Evolutionary conservation across 768 basidiomycete genomes (phyloP), one percentile per base, ranked within the genome.

Genomic region (Psilocybe tampanensis): DNA sequence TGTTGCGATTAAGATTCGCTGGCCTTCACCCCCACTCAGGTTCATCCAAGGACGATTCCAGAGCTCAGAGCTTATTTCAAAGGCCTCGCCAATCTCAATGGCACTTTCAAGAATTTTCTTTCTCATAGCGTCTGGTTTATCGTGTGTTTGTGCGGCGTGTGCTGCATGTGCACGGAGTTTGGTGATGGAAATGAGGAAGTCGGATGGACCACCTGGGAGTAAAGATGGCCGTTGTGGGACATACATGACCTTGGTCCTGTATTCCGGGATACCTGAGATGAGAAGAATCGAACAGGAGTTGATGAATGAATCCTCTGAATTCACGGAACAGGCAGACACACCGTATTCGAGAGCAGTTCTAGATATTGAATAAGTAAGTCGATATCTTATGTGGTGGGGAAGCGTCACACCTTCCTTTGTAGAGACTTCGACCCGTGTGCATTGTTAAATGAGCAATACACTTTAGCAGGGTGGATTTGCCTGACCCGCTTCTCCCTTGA

Each of bases 161-260:
- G 70, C 44, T 66, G 73, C 66, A 67, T 75, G 70, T 73, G 85
- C 57, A 76, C 77, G 50, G 65, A 91, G 88, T 7, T 76, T 72
- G 24, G 74, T 73, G 57, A 94, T 73, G 0, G 81, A 75, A 2
- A 71, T 66, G 54, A 95, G 72, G 63, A 95, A 92, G 56, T 88
- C 86, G 21, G 80, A 76, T 0, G 94, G 94, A 2, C 89, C 88
- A 3, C 89, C 89, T 1, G 92, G 84, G 19, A 96, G 82, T n/a
- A 95, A 76, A 1, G 93, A 90, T 0, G 94, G 89, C 39, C 94
- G 79, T 71, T 96, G 94, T 1, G 94, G 94, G 22, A 95, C 86
- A 68, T 96, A 96, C 56, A 88, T 81, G 2, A 96, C 86, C 53
- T 80, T 81, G 0, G 88, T 93, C 49, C 94, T 85, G 72, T 86